Evolutionary conservation across 2,329 filamentous ascomycete genomes (phyloP), one percentile per base, ranked within the genome.

Genomic region (Botrytis cinerea): DNA sequence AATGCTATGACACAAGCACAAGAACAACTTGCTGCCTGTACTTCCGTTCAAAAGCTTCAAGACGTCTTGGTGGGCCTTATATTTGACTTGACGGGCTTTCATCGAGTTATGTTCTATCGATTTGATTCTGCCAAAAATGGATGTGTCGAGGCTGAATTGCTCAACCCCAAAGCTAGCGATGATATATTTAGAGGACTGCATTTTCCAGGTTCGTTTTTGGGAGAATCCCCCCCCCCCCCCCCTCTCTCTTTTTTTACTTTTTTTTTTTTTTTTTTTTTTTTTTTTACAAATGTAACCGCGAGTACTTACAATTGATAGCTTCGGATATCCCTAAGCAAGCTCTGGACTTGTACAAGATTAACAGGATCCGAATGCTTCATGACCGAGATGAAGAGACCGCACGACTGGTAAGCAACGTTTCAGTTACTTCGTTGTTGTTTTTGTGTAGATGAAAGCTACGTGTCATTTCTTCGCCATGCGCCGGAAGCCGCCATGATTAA

Each of bases 1-100:
- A 94, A 94, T 81, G 94, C 97, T 76, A 92, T 97, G 88, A 93
- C 92, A 1, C 94, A 97, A 80, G 92, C 97, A 1, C 94, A 97
- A 80, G 93, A 97, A 78, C 94, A 97, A 81, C 84, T 97, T 18
- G 88, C 92, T 7, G 88, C 89, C 38, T 93, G 94, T 1, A 85
- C 89, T 0, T 91, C 87, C 74, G 84, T 97, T 1, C 90, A 94
- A 1, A 86, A 82, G 1, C 93, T 97, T 74, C 84, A 97, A 60
- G 95, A 96, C 78, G 90, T 95, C 6, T 82, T 96, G 3, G 92
- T 95, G 0, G 94, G 94, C 0, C 92, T 97, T 9, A 89, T 97
- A 59, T 97, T 96, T 80, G 94, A 97, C 79, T 81, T 97, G 66
- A 97, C 94, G 0, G 94, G 94, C 0, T 97, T 97, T 76, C 94